Percentiles rank a stretch among this genome's conserved stretches.
phyloP scores from a whole-genome alignment of 1,284 basidiomycete species.

The Ustilago curta region DNA sequence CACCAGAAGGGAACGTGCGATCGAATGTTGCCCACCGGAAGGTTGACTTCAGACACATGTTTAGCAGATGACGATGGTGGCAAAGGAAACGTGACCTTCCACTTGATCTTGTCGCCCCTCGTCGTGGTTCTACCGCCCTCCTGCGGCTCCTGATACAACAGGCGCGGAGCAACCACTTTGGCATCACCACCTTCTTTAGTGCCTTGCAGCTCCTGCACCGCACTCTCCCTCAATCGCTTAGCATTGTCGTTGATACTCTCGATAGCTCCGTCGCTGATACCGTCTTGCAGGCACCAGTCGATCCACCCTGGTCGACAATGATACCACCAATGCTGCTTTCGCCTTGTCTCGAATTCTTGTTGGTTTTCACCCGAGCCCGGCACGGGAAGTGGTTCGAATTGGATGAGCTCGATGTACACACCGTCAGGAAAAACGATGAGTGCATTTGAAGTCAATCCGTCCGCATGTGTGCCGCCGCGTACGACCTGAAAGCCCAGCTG shows the following conservation, averaged over 20 bases:
- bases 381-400: slow-evolving; percentile 34
- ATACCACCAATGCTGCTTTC: slow-evolving; percentile 55
- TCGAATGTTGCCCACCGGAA: slow-evolving; percentile 20
- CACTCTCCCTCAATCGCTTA: slow-evolving; percentile 20
- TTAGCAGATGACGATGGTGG: slow-evolving; percentile 4
- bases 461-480: slow-evolving; percentile 51
- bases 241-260: slow-evolving; percentile 47
- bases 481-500: slow-evolving; percentile 53
- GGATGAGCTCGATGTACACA: slow-evolving; percentile 58
- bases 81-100: slow-evolving; percentile 56
- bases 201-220: slow-evolving; percentile 13
- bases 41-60: neutral
- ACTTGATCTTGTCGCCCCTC: slow-evolving; percentile 42
- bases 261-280: slow-evolving; percentile 32
- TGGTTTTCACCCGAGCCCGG: slow-evolving; percentile 25
- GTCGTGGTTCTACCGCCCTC: slow-evolving; percentile 44
- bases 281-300: slow-evolving; percentile 53
- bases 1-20: slow-evolving; percentile 55
- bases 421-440: slow-evolving; percentile 57
- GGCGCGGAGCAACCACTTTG: slow-evolving; percentile 15
- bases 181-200: slow-evolving; percentile 2
- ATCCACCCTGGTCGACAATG: slow-evolving; percentile 51
- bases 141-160: slow-evolving; percentile 29
- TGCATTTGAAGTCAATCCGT: slow-evolving; percentile 53
- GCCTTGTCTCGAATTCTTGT: slow-evolving; percentile 31